Conservation (phyloP, 106 monocot species). For the Dendrobium chrysotoxum region DNA sequence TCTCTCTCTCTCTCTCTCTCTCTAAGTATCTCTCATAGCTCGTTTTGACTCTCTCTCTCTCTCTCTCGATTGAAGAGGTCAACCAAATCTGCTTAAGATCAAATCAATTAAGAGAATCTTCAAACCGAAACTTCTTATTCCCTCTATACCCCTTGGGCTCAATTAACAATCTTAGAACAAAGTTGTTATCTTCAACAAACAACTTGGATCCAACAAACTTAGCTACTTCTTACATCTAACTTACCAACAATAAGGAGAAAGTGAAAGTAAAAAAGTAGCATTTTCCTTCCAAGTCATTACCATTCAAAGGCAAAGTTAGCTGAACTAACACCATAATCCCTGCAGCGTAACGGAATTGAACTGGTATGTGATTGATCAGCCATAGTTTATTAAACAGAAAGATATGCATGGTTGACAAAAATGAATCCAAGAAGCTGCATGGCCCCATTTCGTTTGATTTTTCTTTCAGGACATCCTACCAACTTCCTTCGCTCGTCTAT, state of each 20-base stretch:
- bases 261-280: not conserved
- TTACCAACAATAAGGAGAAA: not conserved
- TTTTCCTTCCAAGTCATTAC: not conserved
- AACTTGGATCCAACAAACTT: no score
- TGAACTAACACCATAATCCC: not conserved
- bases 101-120: no score
- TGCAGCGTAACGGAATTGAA: not conserved
- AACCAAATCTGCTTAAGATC: no score
- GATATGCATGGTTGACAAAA: not conserved
- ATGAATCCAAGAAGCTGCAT: not conserved
- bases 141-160: no score
- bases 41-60: no score
- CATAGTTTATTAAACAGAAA: not conserved
- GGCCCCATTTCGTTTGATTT: not conserved
- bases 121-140: no score
- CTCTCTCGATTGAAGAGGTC: no score
- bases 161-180: no score
- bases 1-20: no score
- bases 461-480: not conserved
- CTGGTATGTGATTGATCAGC: not conserved
- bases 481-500: not conserved
- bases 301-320: not conserved
- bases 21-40: no score
- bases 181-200: no score
- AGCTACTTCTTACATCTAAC: not conserved